Conservation (phyloP, 2,329 filamentous ascomycete genomes). For the Colletotrichum phormii region DNA sequence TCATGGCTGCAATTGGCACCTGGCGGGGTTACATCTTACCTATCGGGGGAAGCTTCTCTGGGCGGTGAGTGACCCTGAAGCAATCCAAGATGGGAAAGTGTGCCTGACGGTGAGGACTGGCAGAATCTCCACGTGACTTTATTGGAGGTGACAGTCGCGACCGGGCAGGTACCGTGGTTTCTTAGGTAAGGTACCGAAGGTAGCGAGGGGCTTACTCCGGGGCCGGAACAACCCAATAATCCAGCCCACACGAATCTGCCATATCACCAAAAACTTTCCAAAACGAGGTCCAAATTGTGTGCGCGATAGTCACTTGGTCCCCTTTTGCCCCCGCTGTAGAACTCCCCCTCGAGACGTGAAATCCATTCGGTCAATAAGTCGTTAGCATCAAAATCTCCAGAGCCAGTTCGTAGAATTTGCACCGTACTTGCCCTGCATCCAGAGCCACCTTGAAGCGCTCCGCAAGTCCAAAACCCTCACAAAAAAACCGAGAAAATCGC, state of each 20-base stretch:
- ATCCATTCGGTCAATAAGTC: background rate
- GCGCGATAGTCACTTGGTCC: constrained; percentile 4
- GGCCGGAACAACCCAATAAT: constrained; percentile 19
- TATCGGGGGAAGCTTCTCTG: background rate
- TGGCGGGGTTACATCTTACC: background rate
- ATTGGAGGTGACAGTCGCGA: background rate
- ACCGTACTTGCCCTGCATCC: background rate
- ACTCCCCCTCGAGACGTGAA: constrained; percentile 4
- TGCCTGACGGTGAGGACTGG: background rate
- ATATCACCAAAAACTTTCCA: constrained; percentile 28
- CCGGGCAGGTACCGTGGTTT: no score
- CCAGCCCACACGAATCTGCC: constrained; percentile 33
- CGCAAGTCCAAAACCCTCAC: constrained; percentile 30
- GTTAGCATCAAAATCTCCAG: background rate
- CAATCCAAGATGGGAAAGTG: background rate
- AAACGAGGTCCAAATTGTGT: constrained; percentile 26
- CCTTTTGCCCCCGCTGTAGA: background rate
- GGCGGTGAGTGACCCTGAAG: constrained; percentile 13
- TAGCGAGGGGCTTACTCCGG: constrained; percentile 27
- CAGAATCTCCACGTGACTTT: constrained; percentile 18
- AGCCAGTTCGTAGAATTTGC: constrained; percentile 1
- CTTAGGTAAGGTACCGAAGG: no score
- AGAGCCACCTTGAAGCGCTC: constrained; percentile 23
- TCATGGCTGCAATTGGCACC: background rate
- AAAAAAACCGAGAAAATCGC: constrained; percentile 32